These are phyloP conservation scores for Dovyalis caffra DNA, from an alignment of 345 rosid genomes.

Conservation along the genomic window DNA sequence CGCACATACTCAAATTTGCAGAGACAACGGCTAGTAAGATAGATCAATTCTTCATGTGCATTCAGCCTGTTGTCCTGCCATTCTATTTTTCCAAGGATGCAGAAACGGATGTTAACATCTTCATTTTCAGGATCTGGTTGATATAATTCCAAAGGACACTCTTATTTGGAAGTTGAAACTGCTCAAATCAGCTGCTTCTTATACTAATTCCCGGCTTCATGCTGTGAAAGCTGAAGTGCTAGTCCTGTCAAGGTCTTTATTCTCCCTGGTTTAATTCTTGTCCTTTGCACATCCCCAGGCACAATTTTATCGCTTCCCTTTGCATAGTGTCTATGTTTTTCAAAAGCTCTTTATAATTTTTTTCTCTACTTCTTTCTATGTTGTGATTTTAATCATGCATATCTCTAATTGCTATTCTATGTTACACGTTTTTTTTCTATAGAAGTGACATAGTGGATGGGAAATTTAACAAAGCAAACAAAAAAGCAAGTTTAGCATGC, in stretches of 20 bases:
- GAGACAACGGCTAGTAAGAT: no score
- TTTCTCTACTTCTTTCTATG: not conserved
- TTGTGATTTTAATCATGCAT: not conserved
- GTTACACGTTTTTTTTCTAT: not conserved
- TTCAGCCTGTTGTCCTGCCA: not conserved
- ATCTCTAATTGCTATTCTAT: not conserved
- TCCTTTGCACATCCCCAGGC: not conserved
- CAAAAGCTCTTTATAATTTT: not conserved
- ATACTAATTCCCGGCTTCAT: conserved; percentile 77
- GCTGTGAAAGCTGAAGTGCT: conserved; percentile 85
- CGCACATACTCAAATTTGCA: no score
- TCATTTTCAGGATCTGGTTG: conserved; percentile 52
- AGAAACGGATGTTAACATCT: not conserved
- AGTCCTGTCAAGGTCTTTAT: conserved; percentile 61
- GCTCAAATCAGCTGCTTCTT: conserved; percentile 63
- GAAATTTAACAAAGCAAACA: not conserved
- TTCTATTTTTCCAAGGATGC: not conserved
- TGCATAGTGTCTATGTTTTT: not conserved
- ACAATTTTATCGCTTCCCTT: not conserved
- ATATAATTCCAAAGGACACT: conserved; percentile 60
- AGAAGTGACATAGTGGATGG: not conserved
- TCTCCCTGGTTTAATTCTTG: conserved; percentile 4
- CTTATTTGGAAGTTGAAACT: conserved; percentile 77
- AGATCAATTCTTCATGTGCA: not conserved
- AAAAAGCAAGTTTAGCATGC: no score